Evolutionary conservation across 352 stramenopile species (phyloP).

Genomic region (Phytopythium sindhum): DNA sequence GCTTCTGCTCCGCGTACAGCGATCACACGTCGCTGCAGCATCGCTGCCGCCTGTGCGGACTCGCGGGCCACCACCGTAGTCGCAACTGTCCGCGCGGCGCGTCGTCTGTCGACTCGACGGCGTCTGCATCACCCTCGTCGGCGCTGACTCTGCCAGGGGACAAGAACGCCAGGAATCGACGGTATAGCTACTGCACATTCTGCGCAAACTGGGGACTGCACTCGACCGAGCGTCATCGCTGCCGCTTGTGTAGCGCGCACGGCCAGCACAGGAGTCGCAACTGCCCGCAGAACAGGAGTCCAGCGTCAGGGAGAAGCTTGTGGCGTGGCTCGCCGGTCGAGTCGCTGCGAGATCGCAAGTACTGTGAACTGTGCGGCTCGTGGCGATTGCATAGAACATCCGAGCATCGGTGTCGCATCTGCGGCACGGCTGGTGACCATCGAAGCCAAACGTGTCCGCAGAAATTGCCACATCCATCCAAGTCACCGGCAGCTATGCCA

Average conservation of each 20-base stretch:
- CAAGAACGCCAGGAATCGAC: conserved; percentile 9
- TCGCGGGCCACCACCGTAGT: conserved; percentile 57
- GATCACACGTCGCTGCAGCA: conserved; percentile 64
- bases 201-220: conserved; percentile 54
- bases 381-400: conserved; percentile 50
- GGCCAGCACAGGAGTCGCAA: conserved; percentile 56
- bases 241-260: conserved; percentile 46
- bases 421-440: conserved; percentile 52
- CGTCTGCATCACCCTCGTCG: conserved; percentile 8
- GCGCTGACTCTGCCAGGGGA: conserved; percentile 9
- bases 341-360: conserved; percentile 34
- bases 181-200: conserved; percentile 56
- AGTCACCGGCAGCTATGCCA: neutral
- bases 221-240: conserved; percentile 55
- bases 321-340: conserved; percentile 51
- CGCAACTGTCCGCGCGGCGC: conserved; percentile 38
- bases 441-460: conserved; percentile 59
- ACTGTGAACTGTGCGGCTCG: conserved; percentile 57
- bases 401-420: conserved; percentile 67
- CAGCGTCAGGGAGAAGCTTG: conserved; percentile 5
- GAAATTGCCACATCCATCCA: conserved; percentile 6
- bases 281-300: conserved; percentile 19
- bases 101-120: conserved; percentile 15
- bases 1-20: conserved; percentile 66
- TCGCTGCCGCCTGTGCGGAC: conserved; percentile 57